Base-by-base conservation (phyloP, 2,329 filamentous ascomycete species). In the Bipolaris bicolor region DNA sequence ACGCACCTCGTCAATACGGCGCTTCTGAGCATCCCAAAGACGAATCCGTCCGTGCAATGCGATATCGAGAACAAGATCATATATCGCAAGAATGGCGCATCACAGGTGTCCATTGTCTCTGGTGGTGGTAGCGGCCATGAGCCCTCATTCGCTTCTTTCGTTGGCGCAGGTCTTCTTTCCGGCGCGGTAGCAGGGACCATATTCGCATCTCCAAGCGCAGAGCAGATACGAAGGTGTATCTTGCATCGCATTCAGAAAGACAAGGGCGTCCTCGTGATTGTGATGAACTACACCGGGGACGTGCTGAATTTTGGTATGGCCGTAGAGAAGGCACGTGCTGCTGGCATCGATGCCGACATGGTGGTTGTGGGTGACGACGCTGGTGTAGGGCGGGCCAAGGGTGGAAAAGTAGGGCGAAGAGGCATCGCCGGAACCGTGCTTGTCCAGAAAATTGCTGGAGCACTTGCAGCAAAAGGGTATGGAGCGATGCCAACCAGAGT, bases 91-190 rank as follows among this genome's bases (percentile, higher is more conserved):
- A 56, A 59, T 11, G 47, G 50, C 43, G 43, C 78, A 29, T 75
- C 82, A 15, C 76, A 91, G 70, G 92, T 97, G 43, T 91, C 91
- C 55, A 83, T 97, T 70, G 83, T 98, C 65, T 93, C 90, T 2
- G 94, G 94, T 62, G 94, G 94, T 64, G 94, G 94, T 53, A 90
- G 89, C 18, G 93, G 93, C 66, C 93, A 97, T 73, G 93, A 97
- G 74, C 93, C 93, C 22, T 90, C 89, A 58, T 97, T 97, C 74
- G 87, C 88, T 1, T 90, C 87, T 57, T 95, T 93, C 77, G 93
- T 97, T 13, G 93, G 93, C 22, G 82, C 84, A 9, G 93, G 92
- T 46, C 80, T 97, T 61, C 85, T 97, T 16, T 86, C 88, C 31
- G 93, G 89, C 46, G 89, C 91, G 1, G 91, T 96, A 1, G 90